Conservation (phyloP, 2,329 filamentous ascomycete species). For the Alternaria postmessia region DNA sequence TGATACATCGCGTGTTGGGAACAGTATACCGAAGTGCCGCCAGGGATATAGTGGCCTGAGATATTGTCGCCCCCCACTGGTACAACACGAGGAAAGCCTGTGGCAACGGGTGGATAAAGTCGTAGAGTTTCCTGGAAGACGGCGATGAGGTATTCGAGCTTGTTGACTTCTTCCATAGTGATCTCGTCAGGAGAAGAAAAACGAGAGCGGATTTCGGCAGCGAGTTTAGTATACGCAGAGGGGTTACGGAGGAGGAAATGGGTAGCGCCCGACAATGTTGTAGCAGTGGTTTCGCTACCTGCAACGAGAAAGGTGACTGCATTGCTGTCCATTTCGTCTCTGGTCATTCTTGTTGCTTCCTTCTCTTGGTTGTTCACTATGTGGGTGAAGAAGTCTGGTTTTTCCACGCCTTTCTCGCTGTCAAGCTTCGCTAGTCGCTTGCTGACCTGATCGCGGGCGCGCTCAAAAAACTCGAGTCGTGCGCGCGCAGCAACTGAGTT, state of each 20-base stretch:
- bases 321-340: slow-evolving; percentile 48
- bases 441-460: slow-evolving; percentile 25
- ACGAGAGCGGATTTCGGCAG: slow-evolving; percentile 31
- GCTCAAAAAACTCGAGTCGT: slow-evolving; percentile 28
- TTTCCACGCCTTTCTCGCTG: slow-evolving; percentile 10
- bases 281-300: slow-evolving; percentile 59
- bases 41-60: slow-evolving; percentile 39
- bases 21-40: slow-evolving; percentile 36
- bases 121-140: slow-evolving; percentile 37
- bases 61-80: slow-evolving; percentile 34
- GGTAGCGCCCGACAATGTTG: slow-evolving; percentile 53
- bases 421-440: slow-evolving; percentile 26
- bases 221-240: slow-evolving; percentile 26
- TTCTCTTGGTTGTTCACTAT: slow-evolving; percentile 34
- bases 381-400: slow-evolving; percentile 39
- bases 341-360: slow-evolving; percentile 23
- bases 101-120: slow-evolving; percentile 41
- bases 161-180: slow-evolving; percentile 35
- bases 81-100: slow-evolving; percentile 40
- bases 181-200: slow-evolving; percentile 33
- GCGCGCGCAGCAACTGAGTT: slow-evolving; percentile 9
- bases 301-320: slow-evolving; percentile 49
- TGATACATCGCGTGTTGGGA: slow-evolving; percentile 45
- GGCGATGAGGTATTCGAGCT: slow-evolving; percentile 40
- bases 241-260: slow-evolving; percentile 50